phyloP scores from a whole-genome alignment of 2,329 filamentous ascomycete species.

The Colletotrichum eleusines region DNA sequence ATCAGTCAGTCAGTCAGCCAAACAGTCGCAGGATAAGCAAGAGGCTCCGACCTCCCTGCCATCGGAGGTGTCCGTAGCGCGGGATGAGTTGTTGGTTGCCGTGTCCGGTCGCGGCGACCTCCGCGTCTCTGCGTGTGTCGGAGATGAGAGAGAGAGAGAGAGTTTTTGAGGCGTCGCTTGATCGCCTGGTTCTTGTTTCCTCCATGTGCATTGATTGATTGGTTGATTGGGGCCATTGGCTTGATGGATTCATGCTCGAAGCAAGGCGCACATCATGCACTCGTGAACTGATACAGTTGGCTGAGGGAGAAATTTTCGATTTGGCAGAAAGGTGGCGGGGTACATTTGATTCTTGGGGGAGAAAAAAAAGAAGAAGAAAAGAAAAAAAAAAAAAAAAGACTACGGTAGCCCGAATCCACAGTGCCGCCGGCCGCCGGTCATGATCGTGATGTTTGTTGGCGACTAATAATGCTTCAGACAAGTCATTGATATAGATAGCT shows the following conservation, averaged over 20 bases:
- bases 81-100: conserved; percentile 6
- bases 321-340: background rate
- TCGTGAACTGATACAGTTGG: background rate
- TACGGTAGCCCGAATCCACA: background rate
- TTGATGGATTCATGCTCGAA: background rate
- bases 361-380: no score
- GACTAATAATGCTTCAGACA: no score
- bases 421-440: conserved; percentile 5
- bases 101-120: conserved; percentile 43
- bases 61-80: conserved; percentile 41
- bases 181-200: background rate
- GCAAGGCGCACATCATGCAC: no score
- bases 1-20: no score
- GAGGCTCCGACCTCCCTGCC: conserved; percentile 39
- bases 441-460: no score
- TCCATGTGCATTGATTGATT: background rate
- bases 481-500: no score
- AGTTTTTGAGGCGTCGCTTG: conserved; percentile 11
- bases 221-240: no score
- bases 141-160: background rate
- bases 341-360: background rate
- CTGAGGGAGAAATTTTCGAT: background rate
- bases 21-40: conserved; percentile 23
- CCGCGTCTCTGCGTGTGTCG: conserved; percentile 18
- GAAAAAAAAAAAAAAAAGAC: no score